Evolutionary conservation across 2,329 filamentous ascomycete species (phyloP).

Genomic region (Niveomyces coronatus): DNA sequence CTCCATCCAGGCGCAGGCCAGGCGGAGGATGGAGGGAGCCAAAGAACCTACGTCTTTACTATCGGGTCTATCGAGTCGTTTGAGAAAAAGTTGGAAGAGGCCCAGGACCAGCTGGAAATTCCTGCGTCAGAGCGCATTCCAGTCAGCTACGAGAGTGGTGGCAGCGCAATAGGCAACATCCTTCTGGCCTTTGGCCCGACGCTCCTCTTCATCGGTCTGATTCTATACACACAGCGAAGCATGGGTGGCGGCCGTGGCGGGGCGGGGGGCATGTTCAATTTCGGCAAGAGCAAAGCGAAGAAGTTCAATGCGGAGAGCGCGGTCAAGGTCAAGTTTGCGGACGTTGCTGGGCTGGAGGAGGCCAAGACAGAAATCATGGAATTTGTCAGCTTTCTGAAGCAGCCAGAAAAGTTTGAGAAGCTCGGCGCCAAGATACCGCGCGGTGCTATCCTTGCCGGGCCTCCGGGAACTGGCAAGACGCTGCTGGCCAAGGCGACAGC

Average conservation of each 20-base stretch:
- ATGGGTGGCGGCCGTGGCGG: slow-evolving; percentile 55
- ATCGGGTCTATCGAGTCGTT: slow-evolving; percentile 93
- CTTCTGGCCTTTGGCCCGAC: slow-evolving; percentile 77
- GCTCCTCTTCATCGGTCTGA: slow-evolving; percentile 70
- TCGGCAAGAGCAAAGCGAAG: slow-evolving; percentile 91
- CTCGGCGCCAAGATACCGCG: slow-evolving; percentile 96
- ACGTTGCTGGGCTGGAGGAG: slow-evolving; percentile 97
- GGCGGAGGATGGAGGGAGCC: slow-evolving; percentile 19
- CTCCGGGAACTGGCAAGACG: slow-evolving; percentile 96
- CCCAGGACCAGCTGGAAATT: slow-evolving; percentile 79
- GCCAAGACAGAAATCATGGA: slow-evolving; percentile 99
- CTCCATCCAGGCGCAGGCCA: slow-evolving; percentile 68
- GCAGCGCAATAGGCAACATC: slow-evolving; percentile 62
- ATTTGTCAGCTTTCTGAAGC: slow-evolving; percentile 94
- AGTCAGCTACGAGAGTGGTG: slow-evolving; percentile 74
- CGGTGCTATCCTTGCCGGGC: slow-evolving; percentile 92
- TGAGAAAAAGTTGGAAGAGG: slow-evolving; percentile 77
- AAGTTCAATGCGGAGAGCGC: slow-evolving; percentile 96
- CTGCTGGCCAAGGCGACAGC: slow-evolving; percentile 94
- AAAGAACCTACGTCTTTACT: slow-evolving; percentile 67
- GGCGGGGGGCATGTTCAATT: slow-evolving; percentile 80
- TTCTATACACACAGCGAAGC: slow-evolving; percentile 70
- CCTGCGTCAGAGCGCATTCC: slow-evolving; percentile 84
- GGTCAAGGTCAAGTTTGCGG: slow-evolving; percentile 92
- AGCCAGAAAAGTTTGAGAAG: slow-evolving; percentile 83